phyloP scores from a whole-genome alignment of 2,329 filamentous ascomycete species.

The Nothophoma quercina region DNA sequence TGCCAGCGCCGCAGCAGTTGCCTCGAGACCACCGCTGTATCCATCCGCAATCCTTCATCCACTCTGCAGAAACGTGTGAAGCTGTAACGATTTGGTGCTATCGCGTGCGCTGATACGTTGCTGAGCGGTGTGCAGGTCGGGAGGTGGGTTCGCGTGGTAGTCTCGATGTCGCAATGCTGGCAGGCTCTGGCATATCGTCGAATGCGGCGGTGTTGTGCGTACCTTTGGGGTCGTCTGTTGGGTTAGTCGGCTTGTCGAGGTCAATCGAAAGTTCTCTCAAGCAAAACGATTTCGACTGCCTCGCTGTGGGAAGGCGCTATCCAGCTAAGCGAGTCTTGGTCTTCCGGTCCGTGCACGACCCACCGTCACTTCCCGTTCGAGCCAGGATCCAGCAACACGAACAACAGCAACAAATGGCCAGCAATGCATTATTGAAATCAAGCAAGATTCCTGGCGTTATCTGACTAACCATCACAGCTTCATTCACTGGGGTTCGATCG shows the following conservation, averaged over 20 bases:
- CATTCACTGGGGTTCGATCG: too few species aligned
- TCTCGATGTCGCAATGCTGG: conserved; percentile 30
- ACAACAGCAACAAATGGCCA: neutral
- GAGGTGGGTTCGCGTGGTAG: conserved; percentile 14
- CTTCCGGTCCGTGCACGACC: neutral
- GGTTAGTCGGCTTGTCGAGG: conserved; percentile 41
- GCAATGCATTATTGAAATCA: too few species aligned
- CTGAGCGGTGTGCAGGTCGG: conserved; percentile 21
- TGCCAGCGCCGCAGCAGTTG: conserved; percentile 25
- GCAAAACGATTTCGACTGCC: neutral
- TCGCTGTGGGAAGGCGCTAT: conserved; percentile 11
- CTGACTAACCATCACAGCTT: too few species aligned
- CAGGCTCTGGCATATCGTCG: conserved; percentile 15
- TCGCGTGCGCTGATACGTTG: conserved; percentile 34
- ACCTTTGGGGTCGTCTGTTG: conserved; percentile 49
- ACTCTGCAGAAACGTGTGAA: conserved; percentile 24
- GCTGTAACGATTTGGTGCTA: conserved; percentile 21
- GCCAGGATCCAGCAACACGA: neutral
- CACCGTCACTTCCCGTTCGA: neutral
- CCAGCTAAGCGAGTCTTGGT: conserved; percentile 18
- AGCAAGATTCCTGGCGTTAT: neutral
- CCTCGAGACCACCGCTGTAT: conserved; percentile 8
- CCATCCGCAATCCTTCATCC: conserved; percentile 8
- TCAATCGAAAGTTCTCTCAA: conserved; percentile 2
- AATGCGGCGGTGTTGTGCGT: conserved; percentile 26